Conservation (phyloP, 768 basidiomycete species). For the Boletus speciosus region DNA sequence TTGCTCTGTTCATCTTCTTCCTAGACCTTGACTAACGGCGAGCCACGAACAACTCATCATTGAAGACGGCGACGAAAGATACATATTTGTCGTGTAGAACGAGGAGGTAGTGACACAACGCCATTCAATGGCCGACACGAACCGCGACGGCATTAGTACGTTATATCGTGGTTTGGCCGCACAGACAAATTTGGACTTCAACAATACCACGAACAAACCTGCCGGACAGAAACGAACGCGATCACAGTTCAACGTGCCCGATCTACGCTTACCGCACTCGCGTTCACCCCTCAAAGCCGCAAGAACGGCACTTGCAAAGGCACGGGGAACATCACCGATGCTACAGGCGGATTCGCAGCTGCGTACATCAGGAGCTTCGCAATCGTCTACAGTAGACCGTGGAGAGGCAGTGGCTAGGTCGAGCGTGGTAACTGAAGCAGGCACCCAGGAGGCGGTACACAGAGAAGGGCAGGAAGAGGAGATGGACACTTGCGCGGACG, state of each 20-base stretch:
- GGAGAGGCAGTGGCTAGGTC: background rate
- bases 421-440: background rate
- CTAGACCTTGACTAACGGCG: background rate
- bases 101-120: background rate
- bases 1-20: background rate
- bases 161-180: slow-evolving; percentile 1
- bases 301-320: slow-evolving; percentile 28
- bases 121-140: slow-evolving; percentile 16
- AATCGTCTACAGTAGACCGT: background rate
- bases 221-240: slow-evolving; percentile 36
- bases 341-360: background rate
- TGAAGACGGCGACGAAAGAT: background rate
- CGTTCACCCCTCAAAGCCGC: slow-evolving; percentile 55
- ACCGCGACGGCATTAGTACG: slow-evolving; percentile 9
- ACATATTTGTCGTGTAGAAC: background rate
- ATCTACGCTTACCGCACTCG: slow-evolving; percentile 42
- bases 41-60: background rate
- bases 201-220: background rate
- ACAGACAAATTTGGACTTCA: background rate
- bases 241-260: slow-evolving; percentile 49
- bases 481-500: background rate
- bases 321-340: slow-evolving; percentile 27
- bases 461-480: background rate
- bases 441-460: background rate
- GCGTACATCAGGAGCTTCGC: background rate